Evolutionary conservation across 768 basidiomycete species (phyloP), one percentile per base, ranked within the genome.

Genomic region (Nevesoporus exiguus): DNA sequence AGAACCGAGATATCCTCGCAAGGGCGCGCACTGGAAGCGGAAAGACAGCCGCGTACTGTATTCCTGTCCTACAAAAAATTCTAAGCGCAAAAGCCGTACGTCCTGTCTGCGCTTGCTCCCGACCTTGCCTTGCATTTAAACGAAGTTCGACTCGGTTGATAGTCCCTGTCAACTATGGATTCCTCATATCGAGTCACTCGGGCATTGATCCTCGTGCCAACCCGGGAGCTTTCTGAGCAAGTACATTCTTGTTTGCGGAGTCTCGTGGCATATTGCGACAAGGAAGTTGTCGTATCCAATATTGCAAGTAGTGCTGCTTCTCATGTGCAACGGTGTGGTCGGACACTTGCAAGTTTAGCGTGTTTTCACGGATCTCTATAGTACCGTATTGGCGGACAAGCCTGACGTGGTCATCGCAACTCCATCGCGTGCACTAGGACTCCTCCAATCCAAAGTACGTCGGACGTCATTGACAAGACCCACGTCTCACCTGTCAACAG

Each of bases 1-100:
- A 93, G 70, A 85, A 87, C 59, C 77, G 79, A 31, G 97, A 99
- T 70, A 89, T 99, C 50, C 83, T 99, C 30, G 96, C 95, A 19
- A 82, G 92, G 42, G 96, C 97, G 3, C 82, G 92, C 30, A 99
- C 97, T 3, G 97, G 97, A 17, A 94, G 91, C 53, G 97, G 97
- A 24, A 99, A 99, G 76, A 99, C 97, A 0, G 92, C 90, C 4
- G 93, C 97, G 3, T 99, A 99, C 68, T 92, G 90, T 62, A 79
- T 98, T 10, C 97, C 97, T 0, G 73, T 95, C 24, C 76, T 92
- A 0, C 94, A 98, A 68, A 95, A 93, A 69, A 85, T 98, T 22
- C 65, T 98, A 50, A 82, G 77, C 57, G 80, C 82, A 3, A 95
- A 94, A 80, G 77, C 74, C 68, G 93, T 93, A 69, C 71, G 86